Base-by-base conservation (phyloP, 768 basidiomycete genomes). In the Postia placenta region DNA sequence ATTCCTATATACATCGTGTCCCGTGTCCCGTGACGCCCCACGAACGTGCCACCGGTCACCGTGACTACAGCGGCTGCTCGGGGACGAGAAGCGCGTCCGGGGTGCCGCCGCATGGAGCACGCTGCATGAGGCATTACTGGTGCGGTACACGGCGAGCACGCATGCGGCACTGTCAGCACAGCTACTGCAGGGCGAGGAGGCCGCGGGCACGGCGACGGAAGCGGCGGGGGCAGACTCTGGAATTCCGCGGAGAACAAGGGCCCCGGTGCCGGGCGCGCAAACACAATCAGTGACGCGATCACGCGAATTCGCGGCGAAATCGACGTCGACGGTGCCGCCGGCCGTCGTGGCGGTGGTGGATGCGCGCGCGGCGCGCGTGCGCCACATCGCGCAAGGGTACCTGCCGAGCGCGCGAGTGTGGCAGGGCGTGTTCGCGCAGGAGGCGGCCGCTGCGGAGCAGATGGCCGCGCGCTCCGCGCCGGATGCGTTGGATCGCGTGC, bases 111-210 rank as follows among this genome's bases (percentile, higher is more conserved):
- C 67, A 22, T 59, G 61, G 52, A 52, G 63, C 39, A 59, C 56
- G 45, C 45, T 80, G 45, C 78, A 80, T 53, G 73, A 75, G 63
- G 64, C 57, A 46, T 62, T 80, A 40, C 67, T 80, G 53, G 60
- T 74, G 54, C 67, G 69, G 48, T 78, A 76, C 60, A 70, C 70
- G 44, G 62, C 48, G 23, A 47, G 49, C 11, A 42, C 56, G 45
- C 45, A 57, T 41, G 46, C 45, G 41, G 56, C 45, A 23, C 53
- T 56, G 33, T 36, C 19, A 12, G 12, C 44, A 47, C 49, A 52
- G 59, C 62, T 42, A 59, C 58, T 57, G 57, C 53, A 26, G 40
- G 49, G 55, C 58, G 60, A 49, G 48, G 53, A 56, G 45, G 15
- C 33, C 5, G 22, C 42, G 17, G 19, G 17, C 19, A 42, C 19